Base-by-base conservation (phyloP, 345 rosid genomes). In the Dovyalis caffra region DNA sequence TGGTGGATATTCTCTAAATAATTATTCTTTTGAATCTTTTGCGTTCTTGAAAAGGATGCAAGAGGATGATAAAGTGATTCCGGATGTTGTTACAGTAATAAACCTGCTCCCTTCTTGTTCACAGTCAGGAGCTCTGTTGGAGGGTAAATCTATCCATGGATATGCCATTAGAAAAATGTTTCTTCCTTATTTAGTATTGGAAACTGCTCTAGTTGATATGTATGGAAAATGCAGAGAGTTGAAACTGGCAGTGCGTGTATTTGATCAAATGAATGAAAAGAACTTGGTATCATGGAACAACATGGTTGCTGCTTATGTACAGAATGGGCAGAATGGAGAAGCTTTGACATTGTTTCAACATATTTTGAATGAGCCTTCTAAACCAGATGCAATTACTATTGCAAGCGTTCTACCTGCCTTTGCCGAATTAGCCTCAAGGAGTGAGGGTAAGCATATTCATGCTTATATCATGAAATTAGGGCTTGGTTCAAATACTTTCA, bases 221-320 rank as follows among this genome's bases (percentile, higher is more conserved):
- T 91, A 90, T 79, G 92, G 94, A 71, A 80, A 68, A 75, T 80
- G 85, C 4, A 79, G 83, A 66, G 69, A 77, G 47, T 71, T 89
- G 71, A 82, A 78, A 73, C 57, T 67, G 67, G 91, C 97, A 23
- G 83, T 79, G 75, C 32, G 63, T 71, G 51, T 88, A 75, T 93
- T 90, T 83, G 58, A 5, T 69, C 75, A 66, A 64, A 87, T 91
- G 74, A 64, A 35, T 25, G 81, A 77, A 25, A 91, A 85, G 87
- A 87, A 85, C 76, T 74, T 89, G 87, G 81, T 88, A 28, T 82
- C 95, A 0, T 89, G 95, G 94, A 93, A 91, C 74, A 75, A 90
- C 16, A 83, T 90, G 82, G 83, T 91, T 76, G 87, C 91, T 73
- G 88, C 87, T 70, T 86, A 81, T 71, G 87, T 85, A 72, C 88